These are phyloP conservation scores for Botryosphaeria dothidea DNA, from an alignment of 2,329 filamentous ascomycete genomes.

Conservation along the genomic window DNA sequence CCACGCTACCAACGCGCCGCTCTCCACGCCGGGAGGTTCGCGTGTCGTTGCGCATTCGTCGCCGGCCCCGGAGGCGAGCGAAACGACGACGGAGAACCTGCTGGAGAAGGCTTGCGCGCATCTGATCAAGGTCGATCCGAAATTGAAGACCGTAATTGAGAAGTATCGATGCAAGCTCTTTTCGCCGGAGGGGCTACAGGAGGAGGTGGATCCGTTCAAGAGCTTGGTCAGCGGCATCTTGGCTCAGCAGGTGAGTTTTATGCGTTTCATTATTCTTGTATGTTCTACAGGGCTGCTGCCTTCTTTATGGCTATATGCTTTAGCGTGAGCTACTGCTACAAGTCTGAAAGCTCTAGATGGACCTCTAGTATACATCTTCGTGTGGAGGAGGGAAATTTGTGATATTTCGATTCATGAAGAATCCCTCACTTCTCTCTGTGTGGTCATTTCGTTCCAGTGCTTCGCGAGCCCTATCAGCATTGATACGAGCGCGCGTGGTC, in stretches of 20 bases:
- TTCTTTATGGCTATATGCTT: too few relatives aligned
- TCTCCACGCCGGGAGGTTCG: conserved; percentile 72
- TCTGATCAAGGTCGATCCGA: conserved; percentile 71
- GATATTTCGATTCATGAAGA: too few relatives aligned
- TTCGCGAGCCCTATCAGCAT: too few relatives aligned
- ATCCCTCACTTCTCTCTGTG: too few relatives aligned
- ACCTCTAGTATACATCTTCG: too few relatives aligned
- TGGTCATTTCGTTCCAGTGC: too few relatives aligned
- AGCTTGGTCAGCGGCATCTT: conserved; percentile 85
- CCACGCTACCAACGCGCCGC: conserved; percentile 65
- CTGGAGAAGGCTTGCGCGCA: conserved; percentile 75
- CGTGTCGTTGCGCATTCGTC: conserved; percentile 54
- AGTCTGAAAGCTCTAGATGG: too few relatives aligned
- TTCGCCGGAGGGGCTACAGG: conserved; percentile 76
- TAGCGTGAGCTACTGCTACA: neutral
- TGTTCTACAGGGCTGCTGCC: too few relatives aligned
- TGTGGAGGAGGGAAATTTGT: too few relatives aligned
- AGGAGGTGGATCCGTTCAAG: conserved; percentile 86
- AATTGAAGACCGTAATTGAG: conserved; percentile 71
- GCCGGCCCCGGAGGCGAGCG: conserved; percentile 29
- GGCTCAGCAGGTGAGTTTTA: conserved; percentile 69
- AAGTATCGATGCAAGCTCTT: conserved; percentile 78
- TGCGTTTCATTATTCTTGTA: neutral
- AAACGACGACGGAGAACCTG: conserved; percentile 68
- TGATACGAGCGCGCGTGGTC: too few relatives aligned